Evolutionary conservation across 2,329 filamentous ascomycete species (phyloP).

Genomic region (Corinectria fuckeliana): DNA sequence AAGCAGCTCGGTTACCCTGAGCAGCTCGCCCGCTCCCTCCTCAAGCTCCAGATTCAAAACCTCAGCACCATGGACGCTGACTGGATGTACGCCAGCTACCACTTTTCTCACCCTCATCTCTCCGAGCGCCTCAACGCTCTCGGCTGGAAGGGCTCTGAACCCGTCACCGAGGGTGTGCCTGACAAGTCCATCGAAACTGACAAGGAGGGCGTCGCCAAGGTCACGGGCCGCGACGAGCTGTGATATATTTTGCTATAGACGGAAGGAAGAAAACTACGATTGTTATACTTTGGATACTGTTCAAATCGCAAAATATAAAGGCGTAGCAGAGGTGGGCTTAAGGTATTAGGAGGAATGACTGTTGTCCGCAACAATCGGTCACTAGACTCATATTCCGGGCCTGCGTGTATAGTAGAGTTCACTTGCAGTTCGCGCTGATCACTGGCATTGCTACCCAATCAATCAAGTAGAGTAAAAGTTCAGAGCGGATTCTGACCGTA

Average conservation of each 20-base stretch:
- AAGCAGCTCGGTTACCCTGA: conserved; percentile 80
- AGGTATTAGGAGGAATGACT: neutral
- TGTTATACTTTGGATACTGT: neutral
- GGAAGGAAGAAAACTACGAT: conserved; percentile 3
- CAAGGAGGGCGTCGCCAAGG: conserved; percentile 62
- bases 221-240: conserved; percentile 76
- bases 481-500: neutral
- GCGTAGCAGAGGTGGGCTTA: neutral
- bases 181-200: conserved; percentile 49
- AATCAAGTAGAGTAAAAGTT: conserved; percentile 15
- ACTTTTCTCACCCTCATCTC: conserved; percentile 97
- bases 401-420: conserved; percentile 31
- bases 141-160: conserved; percentile 75
- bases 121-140: conserved; percentile 91
- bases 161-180: conserved; percentile 47
- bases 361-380: conserved; percentile 7
- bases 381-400: conserved; percentile 23
- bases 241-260: conserved; percentile 46
- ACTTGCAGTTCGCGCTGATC: conserved; percentile 20
- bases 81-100: conserved; percentile 97
- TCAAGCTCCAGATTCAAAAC: conserved; percentile 98
- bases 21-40: conserved; percentile 84
- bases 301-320: neutral
- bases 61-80: conserved; percentile 98
- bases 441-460: conserved; percentile 30